Base-by-base conservation (phyloP, 2,329 filamentous ascomycete genomes). In the Colletotrichum australisinense region DNA sequence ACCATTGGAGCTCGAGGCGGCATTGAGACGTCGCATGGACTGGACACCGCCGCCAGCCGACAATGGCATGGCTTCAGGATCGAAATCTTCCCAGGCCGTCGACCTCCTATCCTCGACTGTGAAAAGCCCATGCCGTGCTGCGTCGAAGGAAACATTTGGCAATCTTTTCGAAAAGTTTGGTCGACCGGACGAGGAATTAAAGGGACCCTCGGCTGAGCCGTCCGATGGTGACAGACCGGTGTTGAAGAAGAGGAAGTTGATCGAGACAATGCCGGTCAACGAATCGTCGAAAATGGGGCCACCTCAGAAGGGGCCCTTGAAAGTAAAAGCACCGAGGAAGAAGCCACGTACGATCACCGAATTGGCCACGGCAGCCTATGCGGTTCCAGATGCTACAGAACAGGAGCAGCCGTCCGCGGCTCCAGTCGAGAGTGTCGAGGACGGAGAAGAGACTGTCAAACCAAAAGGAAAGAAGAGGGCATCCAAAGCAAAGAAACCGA, bases 321-420 rank as follows among this genome's bases (percentile, higher is more conserved):
- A 89, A 78, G 79, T 82, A 26, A 93, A 90, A 76, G 84, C 86
- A 5, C 83, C 87, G 4, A 91, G 90, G 81, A 95, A 93, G 82
- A 95, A 93, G 80, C 83, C 91, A 0, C 91, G 90, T 53, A 97
- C 94, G 0, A 92, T 97, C 69, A 97, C 95, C 0, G 93, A 91
- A 53, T 84, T 94, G 63, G 93, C 94, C 12, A 96, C 92, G 1
- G 92, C 93, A 14, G 90, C 91, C 5, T 97, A 95, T 78, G 80
- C 79, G 14, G 80, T 84, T 28, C 79, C 83, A 3, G 79, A 81
- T 4, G 80, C 86, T 64, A 75, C 79, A 11, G 81, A 84, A 35
- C 75, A 79, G 35, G 77, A 64, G 52, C 69, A 59, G 5, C 76
- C 74, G 57, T 80, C 79, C 11, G 81, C 84, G 11, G 32, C 11